Conservation (phyloP, 2,329 filamentous ascomycete genomes). For the Capronia epimyces region DNA sequence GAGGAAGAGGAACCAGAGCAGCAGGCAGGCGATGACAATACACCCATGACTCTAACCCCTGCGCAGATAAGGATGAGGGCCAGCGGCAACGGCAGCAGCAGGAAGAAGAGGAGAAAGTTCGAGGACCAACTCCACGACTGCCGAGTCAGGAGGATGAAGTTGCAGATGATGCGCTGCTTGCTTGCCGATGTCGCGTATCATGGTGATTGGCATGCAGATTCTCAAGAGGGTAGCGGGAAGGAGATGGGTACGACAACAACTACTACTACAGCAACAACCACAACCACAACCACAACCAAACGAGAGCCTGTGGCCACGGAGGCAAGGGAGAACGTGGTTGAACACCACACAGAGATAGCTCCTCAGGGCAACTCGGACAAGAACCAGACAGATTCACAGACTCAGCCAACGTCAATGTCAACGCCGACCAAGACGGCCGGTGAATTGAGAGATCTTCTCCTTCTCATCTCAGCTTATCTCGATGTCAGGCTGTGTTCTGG, state of each 20-base stretch:
- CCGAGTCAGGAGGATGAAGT: slow-evolving; percentile 24
- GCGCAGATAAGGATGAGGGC: neutral
- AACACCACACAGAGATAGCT: neutral
- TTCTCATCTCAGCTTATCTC: slow-evolving; percentile 17
- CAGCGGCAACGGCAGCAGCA: neutral
- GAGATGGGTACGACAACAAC: too few relatives aligned
- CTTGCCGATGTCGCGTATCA: slow-evolving; percentile 8
- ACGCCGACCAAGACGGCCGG: neutral
- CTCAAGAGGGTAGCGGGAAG: too few relatives aligned
- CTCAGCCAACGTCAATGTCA: neutral
- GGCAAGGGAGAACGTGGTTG: neutral
- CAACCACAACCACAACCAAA: too few relatives aligned
- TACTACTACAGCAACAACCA: too few relatives aligned
- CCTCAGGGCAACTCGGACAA: neutral
- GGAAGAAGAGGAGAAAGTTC: neutral
- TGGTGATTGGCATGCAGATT: neutral
- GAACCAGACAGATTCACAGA: neutral
- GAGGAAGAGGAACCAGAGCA: neutral
- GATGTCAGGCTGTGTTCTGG: neutral
- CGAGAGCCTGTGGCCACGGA: neutral
- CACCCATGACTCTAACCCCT: too few relatives aligned
- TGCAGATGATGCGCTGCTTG: slow-evolving; percentile 33
- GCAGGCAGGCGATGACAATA: neutral
- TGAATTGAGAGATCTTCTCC: slow-evolving; percentile 10
- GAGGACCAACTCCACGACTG: slow-evolving; percentile 4